Evolutionary conservation across 257 asterid genomes (phyloP).

Genomic region (Scutellaria baicalensis): DNA sequence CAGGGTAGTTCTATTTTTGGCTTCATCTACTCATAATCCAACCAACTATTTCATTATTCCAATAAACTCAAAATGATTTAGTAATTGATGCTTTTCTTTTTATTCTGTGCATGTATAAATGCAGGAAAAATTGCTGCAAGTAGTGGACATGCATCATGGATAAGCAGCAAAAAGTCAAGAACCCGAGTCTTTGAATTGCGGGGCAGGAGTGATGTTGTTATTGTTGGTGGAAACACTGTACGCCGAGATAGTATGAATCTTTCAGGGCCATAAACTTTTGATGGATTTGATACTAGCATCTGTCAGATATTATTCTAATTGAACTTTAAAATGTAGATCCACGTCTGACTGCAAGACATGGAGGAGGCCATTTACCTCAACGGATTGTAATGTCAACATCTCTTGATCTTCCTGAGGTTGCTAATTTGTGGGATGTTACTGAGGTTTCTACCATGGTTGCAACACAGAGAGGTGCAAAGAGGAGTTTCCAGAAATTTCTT

Average conservation of each 20-base stretch:
- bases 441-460: slow-evolving; percentile 86
- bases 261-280: slow-evolving; percentile 14
- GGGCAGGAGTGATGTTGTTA: slow-evolving; percentile 97
- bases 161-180: slow-evolving; percentile 84
- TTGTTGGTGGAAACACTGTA: slow-evolving; percentile 98
- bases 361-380: slow-evolving; percentile 92
- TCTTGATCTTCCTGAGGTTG: slow-evolving; percentile 90
- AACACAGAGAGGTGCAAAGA: slow-evolving; percentile 93
- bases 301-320: slow-evolving; percentile 18
- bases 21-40: background rate
- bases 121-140: slow-evolving; percentile 94
- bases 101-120: background rate
- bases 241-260: slow-evolving; percentile 87
- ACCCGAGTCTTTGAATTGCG: slow-evolving; percentile 79
- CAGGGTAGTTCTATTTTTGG: slow-evolving; percentile 17
- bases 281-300: slow-evolving; percentile 12
- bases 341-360: slow-evolving; percentile 88
- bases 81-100: background rate
- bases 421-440: slow-evolving; percentile 79
- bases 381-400: slow-evolving; percentile 86
- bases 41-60: background rate
- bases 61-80: background rate
- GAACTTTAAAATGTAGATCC: slow-evolving; percentile 60
- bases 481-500: slow-evolving; percentile 79
- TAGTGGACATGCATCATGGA: slow-evolving; percentile 98